Evolutionary conservation across 2,329 filamentous ascomycete genomes (phyloP), one percentile per base, ranked within the genome.

Genomic region (Dactylellina parvicollis): DNA sequence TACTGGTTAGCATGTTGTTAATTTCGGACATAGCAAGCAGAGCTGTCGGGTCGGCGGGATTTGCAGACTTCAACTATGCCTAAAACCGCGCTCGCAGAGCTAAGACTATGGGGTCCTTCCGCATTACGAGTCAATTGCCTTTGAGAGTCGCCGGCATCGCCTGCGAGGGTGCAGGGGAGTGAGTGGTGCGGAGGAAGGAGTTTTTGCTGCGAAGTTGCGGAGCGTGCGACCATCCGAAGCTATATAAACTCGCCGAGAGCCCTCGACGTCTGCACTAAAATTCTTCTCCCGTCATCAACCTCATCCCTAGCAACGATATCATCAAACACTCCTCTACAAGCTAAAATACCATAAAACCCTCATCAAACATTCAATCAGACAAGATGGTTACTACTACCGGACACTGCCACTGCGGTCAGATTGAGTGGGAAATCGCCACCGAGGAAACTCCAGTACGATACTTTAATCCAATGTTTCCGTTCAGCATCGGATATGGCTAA

Each of bases 321-420:
- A 32, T 44, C 30, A 16, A 14, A n/a, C 34, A 30, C 22, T 50
- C 30, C 32, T 38, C 3, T 7, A 7, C 16, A 38, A 49, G 12
- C 36, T 36, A 14, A 16, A 26, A 57, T 44, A 46, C 38, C 24
- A 10, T 24, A 9, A 38, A 10, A 3, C 16, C n/a, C 10, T 20
- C 18, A 20, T 38, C 2, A 22, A 9, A 36, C 28, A 7, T 28
- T 32, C 57, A 20, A 30, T 28, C 24, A 14, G 20, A 40, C 47
- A 60, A 28, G 60, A 74, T 74, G 40, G 14, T 18, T 50, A 22
- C 49, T 28, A 56, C 52, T 12, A 52, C 18, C 9, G 70, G 70
- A 62, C 36, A 24, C 12, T 74, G 70, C 56, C 70, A 74, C 32
- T 74, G 70, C 28, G 70, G 70, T 16, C 30, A 62, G 5, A 52